A percentile compares a stretch with the other conserved stretches of the same genome.
Evolutionary conservation across 2,329 filamentous ascomycete genomes (phyloP).

Genomic region (Trichoderma sp.): DNA sequence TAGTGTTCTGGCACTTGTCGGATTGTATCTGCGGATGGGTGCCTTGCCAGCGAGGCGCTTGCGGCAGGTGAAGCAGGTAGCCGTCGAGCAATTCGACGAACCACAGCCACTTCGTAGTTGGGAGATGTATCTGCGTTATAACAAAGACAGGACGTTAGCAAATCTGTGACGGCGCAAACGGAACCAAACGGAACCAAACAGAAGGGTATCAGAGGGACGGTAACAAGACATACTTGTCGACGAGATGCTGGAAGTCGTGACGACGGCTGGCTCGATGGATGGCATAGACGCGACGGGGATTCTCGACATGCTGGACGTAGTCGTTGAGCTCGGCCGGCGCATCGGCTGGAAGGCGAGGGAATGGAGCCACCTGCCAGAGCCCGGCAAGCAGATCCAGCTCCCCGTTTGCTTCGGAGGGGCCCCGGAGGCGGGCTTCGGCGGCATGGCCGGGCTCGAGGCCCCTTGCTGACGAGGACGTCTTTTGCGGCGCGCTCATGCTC

Average conservation of each 20-base stretch:
- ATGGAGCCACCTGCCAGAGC: constrained; percentile 60
- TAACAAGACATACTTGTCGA: constrained; percentile 56
- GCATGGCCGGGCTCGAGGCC: constrained; percentile 17
- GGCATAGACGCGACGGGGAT: constrained; percentile 59
- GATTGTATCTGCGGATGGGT: constrained; percentile 74
- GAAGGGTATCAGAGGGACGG: neutral
- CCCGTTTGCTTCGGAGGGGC: constrained; percentile 26
- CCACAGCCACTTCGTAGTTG: constrained; percentile 83
- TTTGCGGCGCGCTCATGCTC: constrained; percentile 25
- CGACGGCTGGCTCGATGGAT: constrained; percentile 60
- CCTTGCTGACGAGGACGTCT: constrained; percentile 19
- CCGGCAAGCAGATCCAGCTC: constrained; percentile 53
- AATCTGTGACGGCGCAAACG: neutral
- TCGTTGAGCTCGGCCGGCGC: constrained; percentile 57
- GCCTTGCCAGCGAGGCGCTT: constrained; percentile 63
- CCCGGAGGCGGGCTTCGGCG: constrained; percentile 14
- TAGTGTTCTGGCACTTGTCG: constrained; percentile 76
- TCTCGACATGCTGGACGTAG: constrained; percentile 56
- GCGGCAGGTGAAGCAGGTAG: constrained; percentile 78
- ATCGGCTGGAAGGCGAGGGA: constrained; percentile 57
- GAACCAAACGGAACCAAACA: neutral
- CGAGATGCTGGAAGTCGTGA: constrained; percentile 62
- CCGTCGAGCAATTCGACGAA: constrained; percentile 63
- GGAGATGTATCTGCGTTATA: constrained; percentile 61
- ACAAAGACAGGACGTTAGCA: neutral